Evolutionary conservation across 306 rosid species (phyloP).

Genomic region (Rosa multiflora): DNA sequence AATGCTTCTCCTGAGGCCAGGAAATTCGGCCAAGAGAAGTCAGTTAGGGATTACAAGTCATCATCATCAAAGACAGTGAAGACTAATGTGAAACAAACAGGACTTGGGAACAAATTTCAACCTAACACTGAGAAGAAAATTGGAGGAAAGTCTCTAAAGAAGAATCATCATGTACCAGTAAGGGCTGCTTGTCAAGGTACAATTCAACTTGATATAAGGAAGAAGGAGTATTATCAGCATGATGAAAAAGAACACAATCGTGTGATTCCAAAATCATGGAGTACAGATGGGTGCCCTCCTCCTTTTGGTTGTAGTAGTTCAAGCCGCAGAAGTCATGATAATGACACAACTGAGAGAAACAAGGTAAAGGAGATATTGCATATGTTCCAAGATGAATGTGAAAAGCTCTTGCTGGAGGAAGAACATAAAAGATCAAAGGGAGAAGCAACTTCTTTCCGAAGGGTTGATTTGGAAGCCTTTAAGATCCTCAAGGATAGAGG

Average conservation of each 20-base stretch:
- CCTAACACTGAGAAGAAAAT: slow-evolving; percentile 28
- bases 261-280: slow-evolving; percentile 22
- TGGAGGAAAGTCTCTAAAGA: slow-evolving; percentile 37
- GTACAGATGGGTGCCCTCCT: slow-evolving; percentile 36
- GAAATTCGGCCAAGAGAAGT: slow-evolving; percentile 26
- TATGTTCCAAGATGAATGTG: slow-evolving; percentile 59
- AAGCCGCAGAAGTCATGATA: slow-evolving; percentile 28
- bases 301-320: slow-evolving; percentile 40
- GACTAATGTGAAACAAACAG: slow-evolving; percentile 29
- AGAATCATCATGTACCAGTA: slow-evolving; percentile 18
- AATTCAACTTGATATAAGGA: slow-evolving; percentile 39
- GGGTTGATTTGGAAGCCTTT: slow-evolving; percentile 60
- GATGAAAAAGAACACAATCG: slow-evolving; percentile 18
- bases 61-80: slow-evolving; percentile 25
- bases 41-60: slow-evolving; percentile 27
- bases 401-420: slow-evolving; percentile 70
- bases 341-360: slow-evolving; percentile 42
- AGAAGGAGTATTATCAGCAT: slow-evolving; percentile 29
- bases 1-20: slow-evolving; percentile 39
- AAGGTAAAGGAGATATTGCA: slow-evolving; percentile 74
- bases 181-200: slow-evolving; percentile 29
- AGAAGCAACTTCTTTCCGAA: slow-evolving; percentile 28
- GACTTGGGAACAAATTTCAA: slow-evolving; percentile 25
- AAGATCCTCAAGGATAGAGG: slow-evolving; percentile 53
- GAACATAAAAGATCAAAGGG: slow-evolving; percentile 48